Base-by-base conservation (phyloP, 1,284 basidiomycete species). In the Acaromyces ingoldii region DNA sequence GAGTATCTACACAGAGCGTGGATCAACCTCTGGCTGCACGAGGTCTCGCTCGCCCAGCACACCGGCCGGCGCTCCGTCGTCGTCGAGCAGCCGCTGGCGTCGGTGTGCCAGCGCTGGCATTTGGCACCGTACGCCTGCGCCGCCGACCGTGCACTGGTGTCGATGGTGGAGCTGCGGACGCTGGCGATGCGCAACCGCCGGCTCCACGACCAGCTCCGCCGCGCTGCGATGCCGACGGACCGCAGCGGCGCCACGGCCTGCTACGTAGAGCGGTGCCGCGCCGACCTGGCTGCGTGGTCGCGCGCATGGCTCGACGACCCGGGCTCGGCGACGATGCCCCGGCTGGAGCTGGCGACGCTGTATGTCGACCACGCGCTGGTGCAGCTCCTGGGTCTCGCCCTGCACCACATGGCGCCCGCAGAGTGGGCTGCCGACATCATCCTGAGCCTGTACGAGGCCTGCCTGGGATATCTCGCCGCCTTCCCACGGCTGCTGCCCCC, bases 21-120 rank as follows among this genome's bases (percentile, higher is more conserved):
- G 59, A 61, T 61, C 55, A 55, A 61, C 39, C 45, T 61, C 24
- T 61, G 59, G 59, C 57, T 61, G 21, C 59, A 61, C 42, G 59
- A 61, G 33, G 55, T 56, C 10, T 61, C 59, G 6, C 53, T 53
- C 3, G 57, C 59, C 1, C 56, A 61, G 29, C 57, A 61, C 41
- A 61, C 59, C 1, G 59, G 59, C 37, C 55, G 59, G 11, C 47
- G 53, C 37, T 58, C 55, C 10, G 51, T 61, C 11, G 38, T 61
- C 2, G 53, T 55, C 39, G 57, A 61, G 34, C 55, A 61, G 25
- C 55, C 55, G 6, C 54, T 61, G 41, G 39, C 57, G n/a, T 54
- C 57, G 28, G 34, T 47, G 3, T 61, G 55, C 7, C 52, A 56
- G 4, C 51, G 53, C 29, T 61, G 59, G 59, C 59, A 61, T n/a